Conservation (phyloP, 441 rosid genomes). For the Pelargonium australe region DNA sequence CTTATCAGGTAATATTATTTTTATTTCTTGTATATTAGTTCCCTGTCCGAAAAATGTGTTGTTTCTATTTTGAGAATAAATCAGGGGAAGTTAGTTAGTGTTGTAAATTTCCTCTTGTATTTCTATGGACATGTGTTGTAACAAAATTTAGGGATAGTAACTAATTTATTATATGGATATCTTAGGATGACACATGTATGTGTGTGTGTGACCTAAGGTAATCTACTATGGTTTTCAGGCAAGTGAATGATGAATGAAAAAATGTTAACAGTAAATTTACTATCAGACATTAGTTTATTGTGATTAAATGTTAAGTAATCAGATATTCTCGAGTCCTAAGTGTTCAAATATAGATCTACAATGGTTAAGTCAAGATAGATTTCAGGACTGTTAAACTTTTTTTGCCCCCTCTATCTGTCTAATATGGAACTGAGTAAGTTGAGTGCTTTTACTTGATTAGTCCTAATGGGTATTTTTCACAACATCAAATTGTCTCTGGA, state of each 20-base stretch:
- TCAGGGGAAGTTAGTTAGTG: constrained; percentile 1
- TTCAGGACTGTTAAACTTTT: background rate
- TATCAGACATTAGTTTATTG: background rate
- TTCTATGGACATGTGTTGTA: no score
- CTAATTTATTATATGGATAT: no score
- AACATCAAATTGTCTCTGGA: background rate
- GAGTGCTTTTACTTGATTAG: background rate
- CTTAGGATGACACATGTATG: no score
- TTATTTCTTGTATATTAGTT: constrained; percentile 28
- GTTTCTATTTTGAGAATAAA: constrained; percentile 13
- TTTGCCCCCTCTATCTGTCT: background rate
- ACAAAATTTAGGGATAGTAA: no score
- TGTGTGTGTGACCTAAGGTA: background rate
- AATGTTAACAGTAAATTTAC: background rate
- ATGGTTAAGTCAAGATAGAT: background rate
- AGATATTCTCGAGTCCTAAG: background rate
- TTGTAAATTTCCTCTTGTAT: no score
- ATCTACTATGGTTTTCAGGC: background rate
- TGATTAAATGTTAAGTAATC: background rate
- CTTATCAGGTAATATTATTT: constrained; percentile 93
- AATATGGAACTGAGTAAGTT: background rate
- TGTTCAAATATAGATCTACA: background rate
- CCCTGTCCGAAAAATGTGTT: constrained; percentile 17
- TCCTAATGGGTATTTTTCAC: background rate
- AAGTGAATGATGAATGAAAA: background rate